Evolutionary conservation across 148 eudicot genomes (phyloP), one percentile per base, ranked within the genome.

Genomic region (Pharnaceum exiguum): DNA sequence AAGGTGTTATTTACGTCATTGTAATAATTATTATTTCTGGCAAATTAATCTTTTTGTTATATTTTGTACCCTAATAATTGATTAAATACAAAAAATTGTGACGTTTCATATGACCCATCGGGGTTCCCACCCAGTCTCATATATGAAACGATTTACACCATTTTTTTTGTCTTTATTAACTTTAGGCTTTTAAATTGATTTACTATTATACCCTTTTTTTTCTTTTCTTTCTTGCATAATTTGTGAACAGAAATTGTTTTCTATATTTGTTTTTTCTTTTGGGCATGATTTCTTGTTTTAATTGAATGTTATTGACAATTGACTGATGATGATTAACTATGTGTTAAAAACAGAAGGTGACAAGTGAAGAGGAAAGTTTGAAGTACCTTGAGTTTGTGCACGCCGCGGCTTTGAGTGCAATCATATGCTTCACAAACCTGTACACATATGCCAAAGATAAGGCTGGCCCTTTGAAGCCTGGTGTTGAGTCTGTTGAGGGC

Each of bases 391-490:
- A 84, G 46, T 94, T 94, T 55, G 87, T 94, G 35, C 87, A 89
- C 27, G 69, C 71, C 11, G 87, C 81, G 15, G 65, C 87, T 0
- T 55, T 94, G 3, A 83, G 84, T 28, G 83, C 93, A 8, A 51
- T 86, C 55, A 17, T 89, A 40, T 78, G 75, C 54, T 84, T 84
- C 62, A 63, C 89, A 5, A 94, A 70, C 60, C 74, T 84, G 4
- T 94, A 94, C 47, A 71, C 55, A 13, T 80, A 80, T 24, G 99
- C 99, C 10, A 94, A 89, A 87, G 95, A 86, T 25, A 94, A 86
- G 57, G 66, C 91, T 1, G 99, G 99, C 9, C 89, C 96, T 5
- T 57, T 94, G 49, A 94, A 94, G 77, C 84, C 94, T 5, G 81
- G 96, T 23, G 87, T 94, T 7, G 80, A 89, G 75, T 71, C 87